A percentile compares a stretch with the other conserved stretches of the same genome.
phyloP scores from a whole-genome alignment of 2,329 filamentous ascomycete genomes.

The Nothophoma quercina region DNA sequence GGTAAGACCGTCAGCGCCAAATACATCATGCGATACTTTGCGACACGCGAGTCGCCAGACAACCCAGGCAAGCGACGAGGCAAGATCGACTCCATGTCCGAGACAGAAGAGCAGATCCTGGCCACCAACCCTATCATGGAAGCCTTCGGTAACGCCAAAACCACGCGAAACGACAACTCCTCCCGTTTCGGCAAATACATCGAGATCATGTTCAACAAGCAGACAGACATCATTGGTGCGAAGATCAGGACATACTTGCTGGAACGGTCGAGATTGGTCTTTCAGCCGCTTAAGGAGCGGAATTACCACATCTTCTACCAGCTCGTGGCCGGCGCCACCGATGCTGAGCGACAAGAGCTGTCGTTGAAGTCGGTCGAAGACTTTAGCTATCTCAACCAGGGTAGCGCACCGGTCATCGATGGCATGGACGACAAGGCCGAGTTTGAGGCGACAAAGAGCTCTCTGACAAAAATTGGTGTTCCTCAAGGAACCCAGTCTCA shows the following conservation, averaged over 20 bases:
- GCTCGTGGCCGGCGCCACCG: slow-evolving; percentile 88
- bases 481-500: slow-evolving; percentile 74
- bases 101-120: slow-evolving; percentile 97
- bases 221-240: slow-evolving; percentile 95
- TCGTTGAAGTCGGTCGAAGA: slow-evolving; percentile 83
- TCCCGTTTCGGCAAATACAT: slow-evolving; percentile 99
- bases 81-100: slow-evolving; percentile 81
- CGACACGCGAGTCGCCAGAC: slow-evolving; percentile 92
- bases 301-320: slow-evolving; percentile 99
- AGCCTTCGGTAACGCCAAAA: slow-evolving; percentile 99
- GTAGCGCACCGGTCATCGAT: slow-evolving; percentile 87
- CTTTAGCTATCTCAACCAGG: slow-evolving; percentile 96
- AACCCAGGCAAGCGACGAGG: slow-evolving; percentile 83
- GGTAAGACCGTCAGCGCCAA: slow-evolving; percentile 99
- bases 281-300: slow-evolving; percentile 95
- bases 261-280: slow-evolving; percentile 93
- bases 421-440: slow-evolving; percentile 96
- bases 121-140: slow-evolving; percentile 99
- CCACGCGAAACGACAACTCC: slow-evolving; percentile 99
- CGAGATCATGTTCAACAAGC: slow-evolving; percentile 97
- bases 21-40: slow-evolving; percentile 99
- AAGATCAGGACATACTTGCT: slow-evolving; percentile 96
- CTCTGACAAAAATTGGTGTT: slow-evolving; percentile 88
- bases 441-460: slow-evolving; percentile 86
- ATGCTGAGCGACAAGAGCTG: slow-evolving; percentile 80